phyloP scores from a whole-genome alignment of 495 filamentous ascomycete genomes.

The Penicillium canariense region DNA sequence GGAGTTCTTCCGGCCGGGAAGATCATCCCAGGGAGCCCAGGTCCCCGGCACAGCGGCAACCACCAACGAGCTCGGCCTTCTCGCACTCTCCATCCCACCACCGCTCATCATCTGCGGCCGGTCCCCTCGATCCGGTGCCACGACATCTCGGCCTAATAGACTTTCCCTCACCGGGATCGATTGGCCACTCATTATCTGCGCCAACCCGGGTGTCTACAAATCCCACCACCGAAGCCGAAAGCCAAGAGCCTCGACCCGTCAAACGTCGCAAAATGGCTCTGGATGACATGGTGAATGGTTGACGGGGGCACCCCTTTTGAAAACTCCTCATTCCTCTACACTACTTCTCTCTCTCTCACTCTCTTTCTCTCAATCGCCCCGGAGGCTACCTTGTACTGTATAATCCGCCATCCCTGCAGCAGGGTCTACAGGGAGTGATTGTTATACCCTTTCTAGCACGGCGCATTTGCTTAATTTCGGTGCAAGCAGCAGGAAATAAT shows the following conservation, averaged over 20 bases:
- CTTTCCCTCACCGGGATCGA: slow-evolving; percentile 19
- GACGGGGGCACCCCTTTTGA: slow-evolving; percentile 1
- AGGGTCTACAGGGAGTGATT: slow-evolving; percentile 35
- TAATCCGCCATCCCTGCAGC: slow-evolving; percentile 33
- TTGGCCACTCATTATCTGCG: slow-evolving; percentile 18
- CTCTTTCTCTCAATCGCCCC: slow-evolving; percentile 6
- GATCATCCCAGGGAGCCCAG: slow-evolving; percentile 25
- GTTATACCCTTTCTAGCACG: slow-evolving; percentile 23
- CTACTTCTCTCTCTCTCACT: slow-evolving; percentile 2
- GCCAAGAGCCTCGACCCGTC: slow-evolving; percentile 55
- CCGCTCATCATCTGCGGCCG: slow-evolving; percentile 25
- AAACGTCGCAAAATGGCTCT: slow-evolving; percentile 65
- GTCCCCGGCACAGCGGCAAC: slow-evolving; percentile 16
- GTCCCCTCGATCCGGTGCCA: slow-evolving; percentile 24
- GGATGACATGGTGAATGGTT: slow-evolving; percentile 50
- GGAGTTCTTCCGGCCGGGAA: slow-evolving; percentile 28
- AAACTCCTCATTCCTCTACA: slow-evolving; percentile 5
- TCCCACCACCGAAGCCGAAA: slow-evolving; percentile 22
- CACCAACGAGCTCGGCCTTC: slow-evolving; percentile 31
- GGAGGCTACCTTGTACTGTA: slow-evolving; percentile 30
- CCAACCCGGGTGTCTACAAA: slow-evolving; percentile 15
- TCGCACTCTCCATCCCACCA: slow-evolving; percentile 23
- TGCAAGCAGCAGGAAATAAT: slow-evolving; percentile 6
- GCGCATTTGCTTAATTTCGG: slow-evolving; percentile 2
- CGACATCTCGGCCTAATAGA: slow-evolving; percentile 26